phyloP scores from a whole-genome alignment of 768 basidiomycete species.

The Serendipita vermifera region DNA sequence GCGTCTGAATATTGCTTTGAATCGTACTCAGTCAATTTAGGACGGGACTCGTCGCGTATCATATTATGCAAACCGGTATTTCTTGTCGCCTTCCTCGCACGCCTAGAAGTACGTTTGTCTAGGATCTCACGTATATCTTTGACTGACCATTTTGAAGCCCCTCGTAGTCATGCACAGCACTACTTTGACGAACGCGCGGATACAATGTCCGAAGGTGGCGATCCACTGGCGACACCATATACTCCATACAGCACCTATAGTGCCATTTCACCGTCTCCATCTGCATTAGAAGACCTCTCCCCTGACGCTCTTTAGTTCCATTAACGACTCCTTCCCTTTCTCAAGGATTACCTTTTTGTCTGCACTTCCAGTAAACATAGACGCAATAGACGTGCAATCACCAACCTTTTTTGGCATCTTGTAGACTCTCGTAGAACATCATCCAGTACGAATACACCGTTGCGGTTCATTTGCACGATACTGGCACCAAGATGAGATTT shows the following conservation, averaged over 20 bases:
- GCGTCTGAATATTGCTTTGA: background rate
- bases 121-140: background rate
- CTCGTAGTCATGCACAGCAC: slow-evolving; percentile 72
- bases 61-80: slow-evolving; percentile 81
- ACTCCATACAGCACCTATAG: slow-evolving; percentile 39
- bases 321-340: background rate
- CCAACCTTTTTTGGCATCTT: no score
- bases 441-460: no score
- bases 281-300: slow-evolving; percentile 52
- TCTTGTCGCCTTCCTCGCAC: slow-evolving; percentile 87
- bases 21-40: slow-evolving; percentile 24
- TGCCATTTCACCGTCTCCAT: slow-evolving; percentile 18
- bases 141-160: slow-evolving; percentile 39
- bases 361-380: no score
- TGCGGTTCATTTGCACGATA: no score
- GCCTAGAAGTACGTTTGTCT: slow-evolving; percentile 59
- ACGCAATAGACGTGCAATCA: no score
- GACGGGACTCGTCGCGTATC: slow-evolving; percentile 83
- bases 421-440: no score
- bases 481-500: no score
- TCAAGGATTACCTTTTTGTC: background rate
- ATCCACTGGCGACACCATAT: slow-evolving; percentile 48
- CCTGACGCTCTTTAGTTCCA: slow-evolving; percentile 48
- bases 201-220: slow-evolving; percentile 57
- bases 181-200: slow-evolving; percentile 89